phyloP scores from a whole-genome alignment of 2,329 filamentous ascomycete genomes.

The Penicillium decumbens region DNA sequence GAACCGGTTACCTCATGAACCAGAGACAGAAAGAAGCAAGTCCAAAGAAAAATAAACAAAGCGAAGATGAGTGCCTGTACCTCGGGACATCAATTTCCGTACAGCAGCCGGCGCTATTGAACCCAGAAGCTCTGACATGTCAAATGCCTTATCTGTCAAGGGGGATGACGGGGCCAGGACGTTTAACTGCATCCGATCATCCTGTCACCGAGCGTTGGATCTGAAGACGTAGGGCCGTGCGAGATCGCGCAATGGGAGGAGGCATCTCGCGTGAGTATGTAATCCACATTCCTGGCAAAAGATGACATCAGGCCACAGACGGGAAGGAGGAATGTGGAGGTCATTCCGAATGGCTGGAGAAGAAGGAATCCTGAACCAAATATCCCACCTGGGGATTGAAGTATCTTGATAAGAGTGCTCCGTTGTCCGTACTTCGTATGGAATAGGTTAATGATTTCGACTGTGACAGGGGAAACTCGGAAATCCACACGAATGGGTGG shows the following conservation, averaged over 20 bases:
- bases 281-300: slow-evolving; percentile 7
- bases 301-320: slow-evolving; percentile 11
- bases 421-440: too few relatives aligned
- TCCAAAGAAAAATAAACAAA: not conserved
- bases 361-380: not conserved
- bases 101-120: not conserved
- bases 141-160: not conserved
- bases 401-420: too few relatives aligned
- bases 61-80: not conserved
- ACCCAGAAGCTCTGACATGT: not conserved
- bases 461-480: not conserved
- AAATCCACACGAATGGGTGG: not conserved
- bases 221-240: slow-evolving; percentile 1
- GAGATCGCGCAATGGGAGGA: slow-evolving; percentile 7
- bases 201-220: not conserved
- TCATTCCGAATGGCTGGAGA: slow-evolving; percentile 13
- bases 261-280: slow-evolving; percentile 3
- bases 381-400: not conserved
- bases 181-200: not conserved
- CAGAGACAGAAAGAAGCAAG: not conserved
- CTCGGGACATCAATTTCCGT: not conserved
- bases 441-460: too few relatives aligned
- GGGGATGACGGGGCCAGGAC: not conserved
- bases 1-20: not conserved
- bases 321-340: slow-evolving; percentile 7